Evolutionary conservation across 208 protist species (phyloP).

Genomic region (Trypanosoma brucei): DNA sequence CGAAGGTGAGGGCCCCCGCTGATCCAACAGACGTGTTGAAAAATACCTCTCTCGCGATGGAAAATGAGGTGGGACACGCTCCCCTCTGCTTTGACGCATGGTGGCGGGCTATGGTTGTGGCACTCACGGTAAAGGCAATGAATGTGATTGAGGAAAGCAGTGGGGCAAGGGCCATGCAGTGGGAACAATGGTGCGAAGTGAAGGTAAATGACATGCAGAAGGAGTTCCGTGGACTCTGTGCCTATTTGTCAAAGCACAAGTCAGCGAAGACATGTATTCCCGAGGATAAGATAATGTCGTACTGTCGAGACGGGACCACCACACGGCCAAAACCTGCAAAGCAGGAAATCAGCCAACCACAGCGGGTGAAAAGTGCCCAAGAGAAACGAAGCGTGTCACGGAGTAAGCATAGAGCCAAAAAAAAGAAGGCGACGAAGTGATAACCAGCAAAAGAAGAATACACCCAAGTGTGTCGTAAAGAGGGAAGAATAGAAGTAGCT

Average conservation of each 20-base stretch:
- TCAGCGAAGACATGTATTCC: slow-evolving; percentile 22
- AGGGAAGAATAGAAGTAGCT: too few relatives aligned
- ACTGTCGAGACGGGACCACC: not conserved
- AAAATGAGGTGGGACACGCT: slow-evolving; percentile 27
- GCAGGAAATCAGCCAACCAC: not conserved
- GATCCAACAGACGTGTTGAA: slow-evolving; percentile 43
- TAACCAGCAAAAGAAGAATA: too few relatives aligned
- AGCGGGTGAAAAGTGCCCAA: not conserved
- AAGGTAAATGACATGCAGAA: slow-evolving; percentile 28
- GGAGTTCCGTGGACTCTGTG: slow-evolving; percentile 27
- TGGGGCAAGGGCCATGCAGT: slow-evolving; percentile 28
- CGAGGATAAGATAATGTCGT: slow-evolving; percentile 5
- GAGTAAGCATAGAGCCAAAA: slow-evolving; percentile 5
- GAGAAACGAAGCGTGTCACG: not conserved
- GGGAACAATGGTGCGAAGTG: slow-evolving; percentile 35
- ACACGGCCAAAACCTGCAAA: not conserved
- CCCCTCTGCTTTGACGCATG: slow-evolving; percentile 85
- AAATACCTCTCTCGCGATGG: slow-evolving; percentile 35
- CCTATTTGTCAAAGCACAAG: slow-evolving; percentile 27
- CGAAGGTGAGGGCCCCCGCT: slow-evolving; percentile 24
- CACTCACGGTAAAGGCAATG: slow-evolving; percentile 72
- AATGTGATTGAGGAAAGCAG: slow-evolving; percentile 75
- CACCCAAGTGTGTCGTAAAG: too few relatives aligned
- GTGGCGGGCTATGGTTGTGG: slow-evolving; percentile 82
- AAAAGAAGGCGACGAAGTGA: not conserved